These are phyloP conservation scores for Epichloe typhina DNA, from an alignment of 2,329 filamentous ascomycete species.

Conservation along the genomic window DNA sequence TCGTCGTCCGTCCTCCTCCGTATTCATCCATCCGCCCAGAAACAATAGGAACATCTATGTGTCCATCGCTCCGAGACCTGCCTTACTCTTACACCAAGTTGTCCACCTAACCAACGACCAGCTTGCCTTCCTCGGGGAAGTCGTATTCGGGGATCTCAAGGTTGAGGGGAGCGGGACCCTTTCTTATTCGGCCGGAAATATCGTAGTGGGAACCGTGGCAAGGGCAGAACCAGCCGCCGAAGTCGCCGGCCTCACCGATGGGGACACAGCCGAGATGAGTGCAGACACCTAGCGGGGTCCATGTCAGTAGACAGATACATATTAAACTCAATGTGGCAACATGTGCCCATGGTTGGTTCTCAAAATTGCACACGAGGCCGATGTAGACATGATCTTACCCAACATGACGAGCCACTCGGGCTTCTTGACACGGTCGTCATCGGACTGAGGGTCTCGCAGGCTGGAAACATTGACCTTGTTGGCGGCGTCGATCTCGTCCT, in stretches of 20 bases:
- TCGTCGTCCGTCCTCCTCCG: slow-evolving; percentile 7
- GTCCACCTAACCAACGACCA: slow-evolving; percentile 74
- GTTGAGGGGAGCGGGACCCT: slow-evolving; percentile 93
- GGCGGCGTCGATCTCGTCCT: slow-evolving; percentile 86
- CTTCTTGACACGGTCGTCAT: slow-evolving; percentile 91
- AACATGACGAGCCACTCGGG: slow-evolving; percentile 99
- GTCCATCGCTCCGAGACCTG: background rate
- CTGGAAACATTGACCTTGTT: slow-evolving; percentile 71
- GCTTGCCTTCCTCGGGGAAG: slow-evolving; percentile 78
- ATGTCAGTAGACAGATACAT: background rate
- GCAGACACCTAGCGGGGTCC: slow-evolving; percentile 61
- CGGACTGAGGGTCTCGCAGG: slow-evolving; percentile 82
- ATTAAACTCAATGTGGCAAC: background rate
- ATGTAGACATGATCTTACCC: slow-evolving; percentile 38
- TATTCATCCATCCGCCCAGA: slow-evolving; percentile 6
- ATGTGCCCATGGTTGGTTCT: background rate
- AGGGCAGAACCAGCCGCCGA: slow-evolving; percentile 98
- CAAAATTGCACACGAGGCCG: background rate
- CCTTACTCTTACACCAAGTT: slow-evolving; percentile 11
- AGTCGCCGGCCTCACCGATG: slow-evolving; percentile 97
- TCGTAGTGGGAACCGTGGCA: slow-evolving; percentile 99
- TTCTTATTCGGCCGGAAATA: slow-evolving; percentile 96
- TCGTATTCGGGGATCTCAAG: slow-evolving; percentile 88
- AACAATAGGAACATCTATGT: slow-evolving; percentile 7
- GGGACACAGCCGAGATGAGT: slow-evolving; percentile 98